Conservation (phyloP, 78 protist species). For the Planoprotostelium fungivorum region DNA sequence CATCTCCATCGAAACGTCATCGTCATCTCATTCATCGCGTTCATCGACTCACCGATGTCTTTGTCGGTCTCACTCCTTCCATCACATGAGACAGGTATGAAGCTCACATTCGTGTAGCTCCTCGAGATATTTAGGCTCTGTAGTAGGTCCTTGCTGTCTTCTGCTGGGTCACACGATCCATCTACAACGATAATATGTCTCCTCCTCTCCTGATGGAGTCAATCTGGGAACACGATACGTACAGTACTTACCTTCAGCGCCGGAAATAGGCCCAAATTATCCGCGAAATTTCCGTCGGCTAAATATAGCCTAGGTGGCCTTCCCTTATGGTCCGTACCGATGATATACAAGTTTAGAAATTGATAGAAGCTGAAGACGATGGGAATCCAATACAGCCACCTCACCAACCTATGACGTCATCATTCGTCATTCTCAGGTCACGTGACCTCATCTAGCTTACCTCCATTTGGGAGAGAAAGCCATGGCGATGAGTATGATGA, state of each 20-base stretch:
- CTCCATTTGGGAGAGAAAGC: not conserved
- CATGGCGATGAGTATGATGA: not conserved
- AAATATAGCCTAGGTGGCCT: not conserved
- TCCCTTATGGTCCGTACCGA: not conserved
- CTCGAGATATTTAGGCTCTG: not conserved
- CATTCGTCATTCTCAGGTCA: not conserved
- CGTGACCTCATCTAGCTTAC: not conserved
- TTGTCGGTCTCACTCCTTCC: not conserved
- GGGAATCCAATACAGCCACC: not conserved
- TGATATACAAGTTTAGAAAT: not conserved
- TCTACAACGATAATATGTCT: not conserved
- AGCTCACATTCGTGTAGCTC: not conserved
- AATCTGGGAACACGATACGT: not conserved
- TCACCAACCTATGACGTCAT: not conserved
- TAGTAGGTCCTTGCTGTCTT: not conserved
- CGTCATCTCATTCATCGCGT: no score
- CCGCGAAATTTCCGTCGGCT: not conserved
- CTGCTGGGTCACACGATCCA: not conserved
- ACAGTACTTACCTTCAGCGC: not conserved
- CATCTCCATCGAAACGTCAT: no score
- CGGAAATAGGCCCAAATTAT: not conserved
- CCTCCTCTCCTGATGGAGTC: not conserved
- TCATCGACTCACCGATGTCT: not conserved
- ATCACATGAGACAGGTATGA: not conserved
- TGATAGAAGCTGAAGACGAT: not conserved